Base-by-base conservation (phyloP, 306 rosid species). In the Malus orientalis region DNA sequence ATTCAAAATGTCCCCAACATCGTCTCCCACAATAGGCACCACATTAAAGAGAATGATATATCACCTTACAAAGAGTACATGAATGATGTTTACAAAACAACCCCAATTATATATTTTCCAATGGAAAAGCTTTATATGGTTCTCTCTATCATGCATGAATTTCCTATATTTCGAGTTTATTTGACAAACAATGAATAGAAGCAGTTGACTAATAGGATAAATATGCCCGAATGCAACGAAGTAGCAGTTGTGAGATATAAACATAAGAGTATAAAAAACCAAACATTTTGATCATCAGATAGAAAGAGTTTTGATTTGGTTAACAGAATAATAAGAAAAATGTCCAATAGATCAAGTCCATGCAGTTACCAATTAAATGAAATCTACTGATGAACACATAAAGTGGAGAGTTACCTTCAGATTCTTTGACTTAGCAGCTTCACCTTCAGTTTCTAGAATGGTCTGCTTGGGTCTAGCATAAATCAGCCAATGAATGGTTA, bases 401-500 rank as follows among this genome's bases (percentile, higher is more conserved):
- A 25, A 57, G 58, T 57, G 63, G 13, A 60, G 68, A 81, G 80
- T 11, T 58, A 92, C 95, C 89, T 87, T 84, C 63, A 30, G 62
- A 80, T 80, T 84, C 90, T 87, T 94, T 59, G 92, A 89, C 72
- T 88, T 91, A 58, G 96, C 89, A 76, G 91, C 87, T 84, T 89
- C 94, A 51, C 98, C 97, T 88, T 94, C 97, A 76, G 98, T 86
- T 88, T 95, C 98, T 83, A 95, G 85, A 69, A 95, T 81, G 70
- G 97, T 92, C 80, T 90, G 96, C 92, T 95, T 92, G 71, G 96
- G 93, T 86, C 98, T 95, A 82, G 76, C 58, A 85, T 71, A 82
- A 76, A 67, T 74, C 36, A 81, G 55, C 53, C 53, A 78, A 67
- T 19, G 73, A 33, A 69, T 71, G 54, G 79, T 38, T 66, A 78